A percentile compares a stretch with the other conserved stretches of the same genome.
Conservation (phyloP, 148 eudicot genomes). For the Amaranthus palmeri region DNA sequence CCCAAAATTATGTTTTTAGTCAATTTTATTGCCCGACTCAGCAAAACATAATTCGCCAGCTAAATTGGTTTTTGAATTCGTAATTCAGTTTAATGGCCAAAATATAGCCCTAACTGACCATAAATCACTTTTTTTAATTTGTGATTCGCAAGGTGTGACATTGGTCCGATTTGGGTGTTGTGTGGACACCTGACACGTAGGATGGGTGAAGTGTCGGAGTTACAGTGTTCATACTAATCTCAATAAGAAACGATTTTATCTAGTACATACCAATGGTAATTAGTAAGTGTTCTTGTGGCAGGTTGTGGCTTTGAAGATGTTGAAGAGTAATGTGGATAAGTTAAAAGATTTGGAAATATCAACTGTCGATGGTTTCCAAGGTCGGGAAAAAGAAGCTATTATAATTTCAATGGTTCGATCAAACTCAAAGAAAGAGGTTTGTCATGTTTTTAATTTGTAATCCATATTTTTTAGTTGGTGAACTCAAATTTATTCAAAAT, state of each 20-base stretch:
- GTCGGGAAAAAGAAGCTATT: slow-evolving; percentile 95
- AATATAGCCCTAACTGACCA: no score
- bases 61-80: no score
- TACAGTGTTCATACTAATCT: neutral
- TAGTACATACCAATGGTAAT: neutral
- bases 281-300: slow-evolving; percentile 19
- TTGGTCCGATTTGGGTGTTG: no score
- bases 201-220: no score
- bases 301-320: slow-evolving; percentile 78
- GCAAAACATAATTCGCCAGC: no score
- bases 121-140: no score
- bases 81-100: no score
- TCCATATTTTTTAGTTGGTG: neutral
- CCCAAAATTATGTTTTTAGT: no score
- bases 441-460: neutral
- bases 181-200: no score
- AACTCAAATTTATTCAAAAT: neutral
- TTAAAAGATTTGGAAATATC: slow-evolving; percentile 87
- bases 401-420: slow-evolving; percentile 98
- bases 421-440: slow-evolving; percentile 91
- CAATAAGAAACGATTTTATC: neutral
- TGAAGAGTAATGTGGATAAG: slow-evolving; percentile 65
- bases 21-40: no score
- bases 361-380: slow-evolving; percentile 98
- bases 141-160: no score